Conservation (phyloP, 2,329 filamentous ascomycete species). For the Sporothrix phasma region DNA sequence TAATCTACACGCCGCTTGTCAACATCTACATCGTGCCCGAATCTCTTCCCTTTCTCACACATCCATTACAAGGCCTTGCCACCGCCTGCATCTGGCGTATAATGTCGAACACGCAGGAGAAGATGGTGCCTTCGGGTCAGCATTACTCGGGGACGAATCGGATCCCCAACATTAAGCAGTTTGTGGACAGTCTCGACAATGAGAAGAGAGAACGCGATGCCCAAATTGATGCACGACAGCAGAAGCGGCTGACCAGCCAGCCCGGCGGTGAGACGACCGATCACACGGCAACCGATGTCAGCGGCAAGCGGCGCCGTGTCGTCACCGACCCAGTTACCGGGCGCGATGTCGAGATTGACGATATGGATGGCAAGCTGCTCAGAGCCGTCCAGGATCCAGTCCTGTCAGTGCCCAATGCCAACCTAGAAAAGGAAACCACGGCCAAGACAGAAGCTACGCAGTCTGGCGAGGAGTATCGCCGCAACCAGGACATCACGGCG, state of each 20-base stretch:
- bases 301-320: constrained; percentile 44
- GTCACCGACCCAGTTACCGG: background rate
- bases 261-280: constrained; percentile 29
- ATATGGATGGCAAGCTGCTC: constrained; percentile 50
- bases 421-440: constrained; percentile 64
- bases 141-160: constrained; percentile 78
- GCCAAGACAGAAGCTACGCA: constrained; percentile 62
- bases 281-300: constrained; percentile 36
- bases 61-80: background rate
- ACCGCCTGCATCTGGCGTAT: background rate
- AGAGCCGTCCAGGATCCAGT: constrained; percentile 61
- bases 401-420: constrained; percentile 82
- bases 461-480: constrained; percentile 67
- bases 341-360: constrained; percentile 70
- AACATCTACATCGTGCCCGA: background rate
- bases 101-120: constrained; percentile 28
- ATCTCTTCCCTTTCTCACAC: background rate
- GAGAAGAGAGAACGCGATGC: constrained; percentile 70
- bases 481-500: constrained; percentile 79
- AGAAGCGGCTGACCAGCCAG: background rate
- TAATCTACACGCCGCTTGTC: background rate
- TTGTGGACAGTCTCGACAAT: constrained; percentile 65
- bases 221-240: constrained; percentile 49
- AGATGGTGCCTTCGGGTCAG: constrained; percentile 40
- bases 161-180: constrained; percentile 78